These are phyloP conservation scores for Raphidocelis subcapitata DNA, from an alignment of 139 green algal species.

Conservation along the genomic window DNA sequence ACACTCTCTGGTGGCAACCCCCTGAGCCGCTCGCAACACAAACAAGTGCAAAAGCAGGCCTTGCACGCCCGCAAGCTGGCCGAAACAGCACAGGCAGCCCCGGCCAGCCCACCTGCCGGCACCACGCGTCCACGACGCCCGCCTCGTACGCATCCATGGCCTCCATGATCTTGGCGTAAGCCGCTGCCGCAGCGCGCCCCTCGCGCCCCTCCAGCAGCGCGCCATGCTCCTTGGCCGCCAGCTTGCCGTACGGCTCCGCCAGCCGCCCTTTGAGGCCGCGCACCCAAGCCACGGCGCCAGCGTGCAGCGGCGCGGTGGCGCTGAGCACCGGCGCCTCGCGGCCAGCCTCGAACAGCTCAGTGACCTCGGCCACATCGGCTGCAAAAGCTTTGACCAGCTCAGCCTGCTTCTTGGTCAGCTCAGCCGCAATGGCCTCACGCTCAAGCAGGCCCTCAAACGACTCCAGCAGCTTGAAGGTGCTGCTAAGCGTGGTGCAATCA, in stretches of 20 bases:
- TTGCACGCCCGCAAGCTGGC: neutral
- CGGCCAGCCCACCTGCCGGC: slow-evolving; percentile 35
- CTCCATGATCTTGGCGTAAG: slow-evolving; percentile 58
- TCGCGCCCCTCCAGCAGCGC: slow-evolving; percentile 63
- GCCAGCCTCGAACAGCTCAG: slow-evolving; percentile 61
- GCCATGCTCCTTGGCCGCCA: slow-evolving; percentile 47
- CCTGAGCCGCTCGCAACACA: neutral
- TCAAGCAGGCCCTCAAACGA: slow-evolving; percentile 88
- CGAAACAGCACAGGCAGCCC: too few species aligned
- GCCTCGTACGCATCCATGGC: slow-evolving; percentile 68
- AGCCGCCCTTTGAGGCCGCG: slow-evolving; percentile 77
- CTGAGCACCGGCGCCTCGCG: slow-evolving; percentile 43
- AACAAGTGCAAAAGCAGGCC: too few species aligned
- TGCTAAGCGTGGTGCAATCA: slow-evolving; percentile 75
- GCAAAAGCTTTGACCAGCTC: slow-evolving; percentile 59
- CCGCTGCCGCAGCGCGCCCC: slow-evolving; percentile 52
- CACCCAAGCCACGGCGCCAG: slow-evolving; percentile 80
- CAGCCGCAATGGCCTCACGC: slow-evolving; percentile 71
- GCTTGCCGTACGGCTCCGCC: slow-evolving; percentile 76
- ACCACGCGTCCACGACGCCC: slow-evolving; percentile 63
- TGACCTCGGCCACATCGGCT: slow-evolving; percentile 66
- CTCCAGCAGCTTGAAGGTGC: slow-evolving; percentile 91
- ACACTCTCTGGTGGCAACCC: neutral
- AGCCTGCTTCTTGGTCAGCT: slow-evolving; percentile 76
- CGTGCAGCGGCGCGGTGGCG: slow-evolving; percentile 50